These are phyloP conservation scores for Lagenidium giganteum DNA, from an alignment of 352 stramenopile species.

Conservation along the genomic window DNA sequence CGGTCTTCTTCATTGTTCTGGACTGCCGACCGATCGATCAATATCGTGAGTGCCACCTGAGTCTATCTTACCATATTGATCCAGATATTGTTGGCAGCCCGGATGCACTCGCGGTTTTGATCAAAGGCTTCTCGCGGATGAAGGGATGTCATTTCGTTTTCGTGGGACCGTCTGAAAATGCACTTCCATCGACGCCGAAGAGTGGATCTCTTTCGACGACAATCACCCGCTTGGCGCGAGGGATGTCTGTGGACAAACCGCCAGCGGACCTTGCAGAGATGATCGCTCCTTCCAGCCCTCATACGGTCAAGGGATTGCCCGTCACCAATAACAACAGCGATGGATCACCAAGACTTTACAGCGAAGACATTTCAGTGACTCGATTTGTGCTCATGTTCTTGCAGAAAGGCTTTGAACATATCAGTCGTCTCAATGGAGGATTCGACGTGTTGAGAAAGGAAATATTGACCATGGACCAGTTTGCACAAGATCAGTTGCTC, in stretches of 20 bases:
- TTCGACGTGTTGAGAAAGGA: slow-evolving; percentile 56
- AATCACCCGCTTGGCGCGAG: slow-evolving; percentile 33
- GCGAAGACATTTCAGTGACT: slow-evolving; percentile 54
- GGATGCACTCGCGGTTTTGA: slow-evolving; percentile 49
- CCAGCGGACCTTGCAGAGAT: no score
- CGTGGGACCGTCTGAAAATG: slow-evolving; percentile 50
- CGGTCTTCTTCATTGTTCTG: slow-evolving; percentile 55
- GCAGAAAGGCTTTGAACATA: slow-evolving; percentile 70
- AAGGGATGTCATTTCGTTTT: slow-evolving; percentile 83
- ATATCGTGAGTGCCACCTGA: slow-evolving; percentile 65
- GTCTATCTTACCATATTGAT: slow-evolving; percentile 72
- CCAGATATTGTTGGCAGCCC: slow-evolving; percentile 46
- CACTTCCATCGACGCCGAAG: slow-evolving; percentile 2
- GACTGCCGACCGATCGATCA: slow-evolving; percentile 55
- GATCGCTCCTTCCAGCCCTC: no score
- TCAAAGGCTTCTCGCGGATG: slow-evolving; percentile 67
- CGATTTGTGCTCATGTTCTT: slow-evolving; percentile 73
- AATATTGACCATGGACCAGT: slow-evolving; percentile 45
- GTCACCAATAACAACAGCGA: slow-evolving; percentile 7
- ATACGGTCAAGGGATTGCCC: no score
- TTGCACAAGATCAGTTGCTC: slow-evolving; percentile 54
- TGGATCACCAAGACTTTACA: slow-evolving; percentile 7
- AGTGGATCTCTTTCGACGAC: slow-evolving; percentile 29
- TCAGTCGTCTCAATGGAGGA: slow-evolving; percentile 63
- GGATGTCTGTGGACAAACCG: slow-evolving; percentile 51